Conservation (phyloP, 805 yeast genomes). For the Candida vaughaniae region DNA sequence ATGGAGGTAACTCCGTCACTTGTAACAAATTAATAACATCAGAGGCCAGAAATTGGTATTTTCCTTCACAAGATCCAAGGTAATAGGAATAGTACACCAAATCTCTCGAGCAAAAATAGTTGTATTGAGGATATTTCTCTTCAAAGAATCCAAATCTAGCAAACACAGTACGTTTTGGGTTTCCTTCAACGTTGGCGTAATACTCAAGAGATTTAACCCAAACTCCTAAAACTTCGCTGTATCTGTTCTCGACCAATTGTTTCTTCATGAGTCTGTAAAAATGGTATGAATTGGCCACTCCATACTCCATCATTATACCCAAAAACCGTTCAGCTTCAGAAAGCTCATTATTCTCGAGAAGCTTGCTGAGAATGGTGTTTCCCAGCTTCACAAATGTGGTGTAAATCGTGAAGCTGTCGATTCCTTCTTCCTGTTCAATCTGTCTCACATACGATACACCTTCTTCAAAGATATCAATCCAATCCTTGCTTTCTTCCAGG, state of each 20-base stretch:
- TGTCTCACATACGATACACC: conserved; percentile 39
- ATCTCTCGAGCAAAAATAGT: conserved; percentile 11
- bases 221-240: conserved; percentile 24
- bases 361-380: not conserved
- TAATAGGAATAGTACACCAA: conserved; percentile 36
- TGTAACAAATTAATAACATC: conserved; percentile 24
- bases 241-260: conserved; percentile 16
- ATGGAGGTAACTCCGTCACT: not conserved
- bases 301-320: conserved; percentile 26
- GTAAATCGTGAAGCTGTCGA: conserved; percentile 24
- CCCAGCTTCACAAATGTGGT: conserved; percentile 28
- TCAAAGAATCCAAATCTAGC: no score
- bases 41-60: not conserved
- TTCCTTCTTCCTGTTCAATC: conserved; percentile 26
- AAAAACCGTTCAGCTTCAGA: conserved; percentile 19
- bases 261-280: conserved; percentile 24
- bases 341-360: conserved; percentile 13
- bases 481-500: conserved; percentile 23
- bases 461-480: conserved; percentile 39
- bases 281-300: conserved; percentile 35
- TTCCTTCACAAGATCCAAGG: conserved; percentile 22
- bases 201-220: conserved; percentile 38
- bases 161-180: not conserved
- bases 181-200: not conserved
- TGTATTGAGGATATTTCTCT: conserved; percentile 4